phyloP scores from a whole-genome alignment of 495 filamentous ascomycete genomes.

The Pseudotulostoma volvatum region DNA sequence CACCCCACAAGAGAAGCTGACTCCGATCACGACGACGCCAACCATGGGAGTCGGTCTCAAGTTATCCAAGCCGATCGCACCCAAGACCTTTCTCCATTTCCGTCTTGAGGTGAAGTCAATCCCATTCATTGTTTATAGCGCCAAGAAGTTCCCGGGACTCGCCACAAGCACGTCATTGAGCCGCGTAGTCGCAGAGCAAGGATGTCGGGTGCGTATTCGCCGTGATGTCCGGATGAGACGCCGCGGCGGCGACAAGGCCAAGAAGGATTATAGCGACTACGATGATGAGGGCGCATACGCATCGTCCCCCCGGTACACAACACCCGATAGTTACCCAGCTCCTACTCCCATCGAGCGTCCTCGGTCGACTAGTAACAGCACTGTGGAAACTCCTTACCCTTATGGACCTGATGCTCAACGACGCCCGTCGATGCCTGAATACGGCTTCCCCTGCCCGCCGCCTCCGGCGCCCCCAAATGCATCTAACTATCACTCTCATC shows the following conservation, averaged over 20 bases:
- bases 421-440: slow-evolving; percentile 40
- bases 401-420: slow-evolving; percentile 25
- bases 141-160: slow-evolving; percentile 96
- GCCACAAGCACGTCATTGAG: slow-evolving; percentile 81
- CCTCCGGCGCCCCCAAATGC: slow-evolving; percentile 14
- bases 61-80: slow-evolving; percentile 19
- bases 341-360: slow-evolving; percentile 38
- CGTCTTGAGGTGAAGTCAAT: slow-evolving; percentile 82
- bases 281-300: slow-evolving; percentile 46
- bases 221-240: slow-evolving; percentile 95
- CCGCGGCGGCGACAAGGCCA: slow-evolving; percentile 49
- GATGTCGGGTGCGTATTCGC: slow-evolving; percentile 89
- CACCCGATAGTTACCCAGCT: slow-evolving; percentile 43
- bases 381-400: slow-evolving; percentile 30
- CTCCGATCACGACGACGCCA: slow-evolving; percentile 10
- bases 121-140: slow-evolving; percentile 82
- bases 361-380: slow-evolving; percentile 61
- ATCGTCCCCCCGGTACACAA: slow-evolving; percentile 36
- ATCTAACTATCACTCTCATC: slow-evolving; percentile 22
- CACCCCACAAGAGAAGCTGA: slow-evolving; percentile 9
- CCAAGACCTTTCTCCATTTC: slow-evolving; percentile 36
- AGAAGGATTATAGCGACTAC: slow-evolving; percentile 46
- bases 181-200: slow-evolving; percentile 86
- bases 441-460: slow-evolving; percentile 25
- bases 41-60: no score